Percentiles rank a stretch among this genome's conserved stretches.
Conservation (phyloP, 495 filamentous ascomycete species). For the Usnea hakonensis region DNA sequence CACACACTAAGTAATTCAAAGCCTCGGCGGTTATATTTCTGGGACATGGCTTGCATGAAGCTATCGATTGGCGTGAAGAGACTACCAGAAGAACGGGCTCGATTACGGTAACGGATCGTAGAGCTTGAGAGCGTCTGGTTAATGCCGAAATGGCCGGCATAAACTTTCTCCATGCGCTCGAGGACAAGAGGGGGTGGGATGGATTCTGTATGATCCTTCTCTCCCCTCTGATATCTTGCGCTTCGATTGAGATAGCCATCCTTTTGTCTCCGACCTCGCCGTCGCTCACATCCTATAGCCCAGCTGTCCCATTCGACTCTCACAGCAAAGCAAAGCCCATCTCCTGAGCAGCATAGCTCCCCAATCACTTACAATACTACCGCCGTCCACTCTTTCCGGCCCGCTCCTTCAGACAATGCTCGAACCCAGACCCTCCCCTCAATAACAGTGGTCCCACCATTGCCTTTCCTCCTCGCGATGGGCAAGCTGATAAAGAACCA, state of each 20-base stretch:
- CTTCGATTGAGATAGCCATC: background rate
- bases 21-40: slow-evolving; percentile 7
- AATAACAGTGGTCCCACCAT: background rate
- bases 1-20: background rate
- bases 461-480: slow-evolving; percentile 47
- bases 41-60: slow-evolving; percentile 3
- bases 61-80: slow-evolving; percentile 1
- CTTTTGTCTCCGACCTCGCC: background rate
- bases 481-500: slow-evolving; percentile 98
- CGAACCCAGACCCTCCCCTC: slow-evolving; percentile 14
- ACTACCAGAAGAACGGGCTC: background rate
- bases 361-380: background rate
- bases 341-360: background rate
- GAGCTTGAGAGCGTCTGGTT: background rate
- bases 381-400: background rate
- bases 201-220: background rate
- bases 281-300: background rate
- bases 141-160: background rate
- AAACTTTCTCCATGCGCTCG: background rate
- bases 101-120: background rate
- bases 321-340: background rate
- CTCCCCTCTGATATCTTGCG: background rate
- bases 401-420: slow-evolving; percentile 10
- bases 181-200: background rate
- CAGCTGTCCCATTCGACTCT: background rate